Conservation (phyloP, 2,329 filamentous ascomycete genomes). For the Sarocladium oryzae region DNA sequence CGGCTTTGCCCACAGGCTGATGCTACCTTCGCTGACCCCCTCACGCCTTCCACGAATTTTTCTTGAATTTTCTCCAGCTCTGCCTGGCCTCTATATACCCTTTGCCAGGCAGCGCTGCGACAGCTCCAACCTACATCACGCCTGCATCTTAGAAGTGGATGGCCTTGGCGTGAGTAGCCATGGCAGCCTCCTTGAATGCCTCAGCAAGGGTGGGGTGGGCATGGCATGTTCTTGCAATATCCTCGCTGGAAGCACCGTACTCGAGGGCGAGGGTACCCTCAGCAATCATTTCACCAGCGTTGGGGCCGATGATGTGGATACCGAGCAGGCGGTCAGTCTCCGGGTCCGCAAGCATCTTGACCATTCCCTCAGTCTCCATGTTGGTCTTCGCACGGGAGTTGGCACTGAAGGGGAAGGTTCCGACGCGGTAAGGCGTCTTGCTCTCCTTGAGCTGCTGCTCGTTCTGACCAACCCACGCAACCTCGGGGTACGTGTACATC, state of each 20-base stretch:
- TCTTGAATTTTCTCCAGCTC: background rate
- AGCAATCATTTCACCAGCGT: constrained; percentile 98
- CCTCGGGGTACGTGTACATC: constrained; percentile 99
- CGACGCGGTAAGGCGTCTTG: constrained; percentile 86
- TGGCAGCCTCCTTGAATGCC: constrained; percentile 99
- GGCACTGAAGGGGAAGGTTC: constrained; percentile 93
- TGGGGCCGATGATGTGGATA: constrained; percentile 92
- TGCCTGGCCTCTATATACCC: constrained; percentile 7
- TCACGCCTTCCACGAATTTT: background rate
- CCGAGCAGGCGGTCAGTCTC: constrained; percentile 95
- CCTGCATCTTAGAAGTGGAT: constrained; percentile 72
- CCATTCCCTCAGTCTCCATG: constrained; percentile 87
- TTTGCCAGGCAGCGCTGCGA: background rate
- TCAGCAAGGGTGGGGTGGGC: constrained; percentile 94
- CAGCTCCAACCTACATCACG: background rate
- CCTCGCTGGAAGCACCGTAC: constrained; percentile 93
- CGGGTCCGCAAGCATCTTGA: constrained; percentile 94
- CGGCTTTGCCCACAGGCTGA: background rate
- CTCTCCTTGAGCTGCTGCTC: constrained; percentile 91
- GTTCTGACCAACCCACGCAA: constrained; percentile 96
- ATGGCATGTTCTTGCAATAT: constrained; percentile 90
- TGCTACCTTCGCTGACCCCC: background rate
- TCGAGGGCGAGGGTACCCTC: constrained; percentile 92
- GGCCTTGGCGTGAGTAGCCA: constrained; percentile 92
- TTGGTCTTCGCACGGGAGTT: constrained; percentile 99